phyloP scores from a whole-genome alignment of 2,329 filamentous ascomycete genomes.

The Stagonosporopsis tanaceti region DNA sequence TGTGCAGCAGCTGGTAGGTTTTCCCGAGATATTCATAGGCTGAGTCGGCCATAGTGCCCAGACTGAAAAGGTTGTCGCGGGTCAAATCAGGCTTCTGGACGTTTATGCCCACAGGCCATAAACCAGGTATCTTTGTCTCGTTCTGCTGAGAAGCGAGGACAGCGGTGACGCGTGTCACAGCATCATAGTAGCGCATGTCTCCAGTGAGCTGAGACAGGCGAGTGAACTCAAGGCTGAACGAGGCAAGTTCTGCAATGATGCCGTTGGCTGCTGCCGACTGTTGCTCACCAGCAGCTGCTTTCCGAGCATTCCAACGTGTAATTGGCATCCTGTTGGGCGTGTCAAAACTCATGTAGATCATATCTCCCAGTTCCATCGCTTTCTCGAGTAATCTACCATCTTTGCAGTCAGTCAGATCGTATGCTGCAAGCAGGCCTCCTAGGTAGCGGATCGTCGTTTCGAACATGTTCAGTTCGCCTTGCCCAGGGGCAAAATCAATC shows the following conservation, averaged over 20 bases:
- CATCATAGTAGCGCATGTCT: conserved; percentile 55
- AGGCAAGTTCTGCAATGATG: conserved; percentile 55
- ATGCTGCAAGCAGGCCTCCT: conserved; percentile 71
- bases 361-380: conserved; percentile 66
- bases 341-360: conserved; percentile 71
- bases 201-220: conserved; percentile 53
- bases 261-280: conserved; percentile 47
- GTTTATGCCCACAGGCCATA: conserved; percentile 51
- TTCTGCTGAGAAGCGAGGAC: conserved; percentile 51
- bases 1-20: conserved; percentile 30
- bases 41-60: conserved; percentile 44
- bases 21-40: conserved; percentile 50
- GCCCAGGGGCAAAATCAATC: conserved; percentile 65
- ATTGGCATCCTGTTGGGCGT: conserved; percentile 70
- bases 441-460: conserved; percentile 75
- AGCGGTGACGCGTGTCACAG: conserved; percentile 50
- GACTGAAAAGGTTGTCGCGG: conserved; percentile 49
- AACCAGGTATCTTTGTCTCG: conserved; percentile 51
- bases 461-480: conserved; percentile 66
- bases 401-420: conserved; percentile 66
- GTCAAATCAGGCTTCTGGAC: conserved; percentile 36
- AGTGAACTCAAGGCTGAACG: conserved; percentile 55
- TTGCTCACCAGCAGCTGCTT: conserved; percentile 31
- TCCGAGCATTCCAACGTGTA: conserved; percentile 38
- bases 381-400: conserved; percentile 62